Conservation (phyloP, 2,329 filamentous ascomycete genomes). For the Venturia aucupariae region DNA sequence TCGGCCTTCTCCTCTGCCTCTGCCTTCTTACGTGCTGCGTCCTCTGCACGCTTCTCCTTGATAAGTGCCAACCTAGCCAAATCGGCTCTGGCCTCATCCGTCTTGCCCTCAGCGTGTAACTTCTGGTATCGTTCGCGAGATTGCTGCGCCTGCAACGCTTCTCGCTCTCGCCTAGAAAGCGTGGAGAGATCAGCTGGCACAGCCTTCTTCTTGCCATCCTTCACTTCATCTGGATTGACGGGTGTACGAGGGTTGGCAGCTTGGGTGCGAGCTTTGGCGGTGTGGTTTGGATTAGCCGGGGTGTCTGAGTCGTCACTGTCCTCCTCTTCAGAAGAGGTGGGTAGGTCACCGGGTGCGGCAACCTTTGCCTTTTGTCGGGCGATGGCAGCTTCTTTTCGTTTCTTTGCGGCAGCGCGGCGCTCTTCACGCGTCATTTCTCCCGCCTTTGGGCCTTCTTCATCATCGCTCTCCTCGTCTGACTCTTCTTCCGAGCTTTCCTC, state of each 20-base stretch:
- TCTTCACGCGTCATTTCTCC: slow-evolving; percentile 68
- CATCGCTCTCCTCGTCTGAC: slow-evolving; percentile 35
- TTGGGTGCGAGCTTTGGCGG: slow-evolving; percentile 57
- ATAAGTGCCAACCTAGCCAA: slow-evolving; percentile 74
- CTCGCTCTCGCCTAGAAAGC: slow-evolving; percentile 58
- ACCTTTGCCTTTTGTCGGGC: slow-evolving; percentile 61
- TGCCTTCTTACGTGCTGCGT: slow-evolving; percentile 72
- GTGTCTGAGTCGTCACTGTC: slow-evolving; percentile 49
- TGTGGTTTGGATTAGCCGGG: slow-evolving; percentile 88
- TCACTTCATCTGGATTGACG: slow-evolving; percentile 39
- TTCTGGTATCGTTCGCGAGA: slow-evolving; percentile 88
- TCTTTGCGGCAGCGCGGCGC: slow-evolving; percentile 78
- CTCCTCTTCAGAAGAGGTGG: slow-evolving; percentile 56
- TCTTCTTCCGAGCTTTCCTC: slow-evolving; percentile 33
- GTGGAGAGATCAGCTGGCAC: slow-evolving; percentile 35
- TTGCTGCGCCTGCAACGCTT: slow-evolving; percentile 78
- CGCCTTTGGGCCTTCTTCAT: slow-evolving; percentile 24
- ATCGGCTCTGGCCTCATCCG: slow-evolving; percentile 87
- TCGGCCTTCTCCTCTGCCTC: slow-evolving; percentile 42
- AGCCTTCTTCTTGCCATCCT: slow-evolving; percentile 41
- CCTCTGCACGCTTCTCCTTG: slow-evolving; percentile 75
- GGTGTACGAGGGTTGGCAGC: slow-evolving; percentile 51
- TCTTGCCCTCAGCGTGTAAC: slow-evolving; percentile 89
- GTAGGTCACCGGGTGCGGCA: slow-evolving; percentile 75
- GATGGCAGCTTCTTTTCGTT: slow-evolving; percentile 82